These are phyloP conservation scores for Pseudophaeomoniella oleicola DNA, from an alignment of 2,329 filamentous ascomycete species.

Conservation along the genomic window DNA sequence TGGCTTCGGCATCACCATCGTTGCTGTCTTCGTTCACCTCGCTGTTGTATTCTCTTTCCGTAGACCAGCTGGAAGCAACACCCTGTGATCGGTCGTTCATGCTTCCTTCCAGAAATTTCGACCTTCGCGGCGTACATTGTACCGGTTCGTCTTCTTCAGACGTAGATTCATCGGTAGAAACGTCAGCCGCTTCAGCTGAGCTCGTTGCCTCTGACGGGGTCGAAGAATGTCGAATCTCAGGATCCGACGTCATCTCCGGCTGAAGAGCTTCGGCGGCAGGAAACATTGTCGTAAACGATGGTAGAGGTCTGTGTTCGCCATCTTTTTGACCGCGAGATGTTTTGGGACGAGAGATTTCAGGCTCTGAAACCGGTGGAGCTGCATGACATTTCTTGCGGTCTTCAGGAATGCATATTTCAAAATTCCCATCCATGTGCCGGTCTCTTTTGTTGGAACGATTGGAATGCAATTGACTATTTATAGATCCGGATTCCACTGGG, in stretches of 20 bases:
- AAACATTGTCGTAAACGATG: background rate
- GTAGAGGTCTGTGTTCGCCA: background rate
- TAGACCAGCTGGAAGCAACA: slow-evolving; percentile 11
- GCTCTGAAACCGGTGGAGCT: background rate
- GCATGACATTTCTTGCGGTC: background rate
- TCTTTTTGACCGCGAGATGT: background rate
- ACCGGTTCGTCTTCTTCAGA: background rate
- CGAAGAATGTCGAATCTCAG: background rate
- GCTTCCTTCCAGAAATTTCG: slow-evolving; percentile 60
- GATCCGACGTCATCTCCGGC: background rate
- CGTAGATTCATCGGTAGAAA: background rate
- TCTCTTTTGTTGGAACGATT: background rate
- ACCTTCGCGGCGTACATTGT: slow-evolving; percentile 20
- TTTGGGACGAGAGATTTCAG: background rate
- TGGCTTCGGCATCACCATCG: too few relatives aligned
- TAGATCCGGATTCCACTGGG: background rate
- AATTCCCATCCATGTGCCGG: background rate
- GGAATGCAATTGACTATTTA: background rate
- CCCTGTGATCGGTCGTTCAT: slow-evolving; percentile 56
- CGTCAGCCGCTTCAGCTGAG: background rate
- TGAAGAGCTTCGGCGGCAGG: background rate
- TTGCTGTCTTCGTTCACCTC: too few relatives aligned
- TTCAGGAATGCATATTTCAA: background rate
- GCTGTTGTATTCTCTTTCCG: background rate
- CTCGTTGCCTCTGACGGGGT: background rate